phyloP scores from a whole-genome alignment of 768 basidiomycete genomes.

The Chalciporus sphaerocephalus region DNA sequence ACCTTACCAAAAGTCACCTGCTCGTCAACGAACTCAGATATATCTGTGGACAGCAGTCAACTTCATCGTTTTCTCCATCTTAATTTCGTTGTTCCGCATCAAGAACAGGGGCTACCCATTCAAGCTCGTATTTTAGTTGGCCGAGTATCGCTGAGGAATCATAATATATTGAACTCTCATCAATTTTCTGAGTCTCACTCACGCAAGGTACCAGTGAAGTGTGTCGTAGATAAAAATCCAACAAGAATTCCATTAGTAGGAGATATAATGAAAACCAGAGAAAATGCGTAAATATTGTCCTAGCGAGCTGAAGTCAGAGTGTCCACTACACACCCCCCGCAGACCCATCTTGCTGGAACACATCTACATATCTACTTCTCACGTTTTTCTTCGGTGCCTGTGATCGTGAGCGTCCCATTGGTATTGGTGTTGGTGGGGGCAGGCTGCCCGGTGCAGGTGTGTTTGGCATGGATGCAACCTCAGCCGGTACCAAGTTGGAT shows the following conservation, averaged over 20 bases:
- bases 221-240: conserved; percentile 21
- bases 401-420: conserved; percentile 50
- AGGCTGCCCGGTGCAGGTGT: conserved; percentile 24
- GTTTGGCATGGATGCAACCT: conserved; percentile 33
- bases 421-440: conserved; percentile 35
- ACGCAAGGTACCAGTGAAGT: conserved; percentile 7
- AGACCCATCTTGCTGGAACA: conserved; percentile 60
- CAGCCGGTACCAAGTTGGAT: conserved; percentile 59
- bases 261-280: conserved; percentile 18
- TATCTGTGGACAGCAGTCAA: conserved; percentile 86
- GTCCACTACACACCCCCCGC: conserved; percentile 13
- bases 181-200: neutral
- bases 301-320: neutral
- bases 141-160: neutral
- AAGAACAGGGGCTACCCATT: conserved; percentile 91
- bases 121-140: conserved; percentile 61
- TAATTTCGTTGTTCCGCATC: conserved; percentile 81
- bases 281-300: conserved; percentile 3
- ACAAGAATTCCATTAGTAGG: conserved; percentile 12
- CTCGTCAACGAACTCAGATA: conserved; percentile 77
- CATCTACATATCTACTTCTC: conserved; percentile 84
- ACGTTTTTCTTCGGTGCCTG: conserved; percentile 68
- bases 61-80: conserved; percentile 79
- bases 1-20: conserved; percentile 68
- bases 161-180: neutral